Percentiles rank a stretch among this genome's conserved stretches.
Conservation (phyloP, 345 rosid species). For the Luvunga scandens region DNA sequence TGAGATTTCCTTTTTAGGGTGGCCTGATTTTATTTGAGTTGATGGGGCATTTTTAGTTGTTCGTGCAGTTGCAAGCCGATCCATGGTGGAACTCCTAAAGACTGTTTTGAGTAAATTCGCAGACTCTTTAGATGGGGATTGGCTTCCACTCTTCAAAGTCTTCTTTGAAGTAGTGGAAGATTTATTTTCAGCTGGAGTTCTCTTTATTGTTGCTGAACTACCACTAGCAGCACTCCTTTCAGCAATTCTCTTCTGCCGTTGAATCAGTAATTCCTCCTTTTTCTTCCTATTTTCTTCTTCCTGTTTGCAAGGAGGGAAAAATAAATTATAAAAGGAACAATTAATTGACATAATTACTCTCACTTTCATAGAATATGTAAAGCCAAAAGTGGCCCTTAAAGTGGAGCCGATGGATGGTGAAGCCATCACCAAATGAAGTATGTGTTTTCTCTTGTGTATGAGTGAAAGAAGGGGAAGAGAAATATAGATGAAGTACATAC, state of each 20-base stretch:
- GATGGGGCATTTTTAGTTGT: constrained; percentile 40
- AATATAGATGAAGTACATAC: neutral
- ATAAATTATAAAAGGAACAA: neutral
- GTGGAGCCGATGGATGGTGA: neutral
- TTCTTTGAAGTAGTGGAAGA: constrained; percentile 24
- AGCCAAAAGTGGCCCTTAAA: neutral
- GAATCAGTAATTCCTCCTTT: constrained; percentile 66
- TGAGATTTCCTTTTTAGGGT: constrained; percentile 38
- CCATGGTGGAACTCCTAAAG: constrained; percentile 78
- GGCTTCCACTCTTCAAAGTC: constrained; percentile 37
- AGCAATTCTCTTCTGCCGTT: constrained; percentile 92
- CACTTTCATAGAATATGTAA: neutral
- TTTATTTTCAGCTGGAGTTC: constrained; percentile 34
- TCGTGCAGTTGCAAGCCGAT: constrained; percentile 77
- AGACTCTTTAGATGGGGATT: constrained; percentile 35
- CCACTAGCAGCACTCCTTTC: constrained; percentile 65
- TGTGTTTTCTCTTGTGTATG: neutral
- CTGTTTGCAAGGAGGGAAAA: constrained; percentile 31
- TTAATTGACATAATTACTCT: neutral
- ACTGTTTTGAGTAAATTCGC: constrained; percentile 49
- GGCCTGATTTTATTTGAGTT: constrained; percentile 37
- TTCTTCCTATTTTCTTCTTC: constrained; percentile 85
- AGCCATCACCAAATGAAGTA: neutral
- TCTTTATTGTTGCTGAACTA: constrained; percentile 37
- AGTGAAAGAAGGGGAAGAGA: neutral